Conservation (phyloP, 148 eudicot species). For the Beta vulgaris region DNA sequence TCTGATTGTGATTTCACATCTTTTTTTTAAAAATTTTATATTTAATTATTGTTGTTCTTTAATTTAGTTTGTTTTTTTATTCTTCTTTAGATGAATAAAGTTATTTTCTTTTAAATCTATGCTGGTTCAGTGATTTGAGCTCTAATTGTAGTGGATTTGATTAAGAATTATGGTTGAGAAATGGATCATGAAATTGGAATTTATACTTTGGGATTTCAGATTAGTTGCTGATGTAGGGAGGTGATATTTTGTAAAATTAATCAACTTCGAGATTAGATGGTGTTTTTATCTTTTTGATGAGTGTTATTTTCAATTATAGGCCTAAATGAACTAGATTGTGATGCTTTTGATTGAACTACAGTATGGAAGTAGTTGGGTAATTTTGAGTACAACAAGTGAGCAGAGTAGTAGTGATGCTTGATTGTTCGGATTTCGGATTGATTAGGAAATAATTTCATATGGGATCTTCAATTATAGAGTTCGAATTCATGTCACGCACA, state of each 20-base stretch:
- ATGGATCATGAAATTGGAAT: background rate
- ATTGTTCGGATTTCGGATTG: background rate
- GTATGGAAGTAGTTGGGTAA: background rate
- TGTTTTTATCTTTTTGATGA: background rate
- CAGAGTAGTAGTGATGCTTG: background rate
- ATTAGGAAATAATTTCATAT: background rate
- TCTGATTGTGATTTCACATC: conserved; percentile 23
- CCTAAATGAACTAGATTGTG: background rate
- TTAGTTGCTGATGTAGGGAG: background rate
- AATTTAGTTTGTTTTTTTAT: background rate
- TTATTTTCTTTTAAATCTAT: conserved; percentile 1
- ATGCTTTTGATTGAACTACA: background rate
- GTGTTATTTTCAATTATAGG: background rate
- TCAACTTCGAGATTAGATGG: background rate
- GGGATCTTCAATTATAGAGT: background rate
- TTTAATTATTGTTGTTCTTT: background rate
- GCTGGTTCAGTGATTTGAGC: background rate
- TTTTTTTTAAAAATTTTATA: too few relatives aligned
- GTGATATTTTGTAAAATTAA: background rate
- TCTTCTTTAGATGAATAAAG: background rate
- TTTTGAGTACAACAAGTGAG: background rate
- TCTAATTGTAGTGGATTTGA: conserved; percentile 8
- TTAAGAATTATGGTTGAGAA: conserved; percentile 2
- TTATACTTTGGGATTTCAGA: background rate
- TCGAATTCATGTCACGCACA: background rate